phyloP scores from a whole-genome alignment of 805 yeast species.

The Metschnikowia lochheadii region DNA sequence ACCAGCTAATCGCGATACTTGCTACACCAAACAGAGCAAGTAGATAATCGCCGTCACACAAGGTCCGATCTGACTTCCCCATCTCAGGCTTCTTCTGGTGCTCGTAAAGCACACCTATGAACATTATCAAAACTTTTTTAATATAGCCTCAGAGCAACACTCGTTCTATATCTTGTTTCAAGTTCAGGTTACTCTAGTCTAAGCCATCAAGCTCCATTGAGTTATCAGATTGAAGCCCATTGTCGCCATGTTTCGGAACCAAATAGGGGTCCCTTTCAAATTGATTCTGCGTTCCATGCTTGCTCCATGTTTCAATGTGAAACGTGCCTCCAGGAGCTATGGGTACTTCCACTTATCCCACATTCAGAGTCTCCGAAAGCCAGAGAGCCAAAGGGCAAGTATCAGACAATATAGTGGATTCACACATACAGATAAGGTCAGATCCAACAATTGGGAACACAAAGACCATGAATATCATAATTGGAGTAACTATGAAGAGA shows the following conservation, averaged over 20 bases:
- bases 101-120: neutral
- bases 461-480: neutral
- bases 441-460: neutral
- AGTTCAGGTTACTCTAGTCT: neutral
- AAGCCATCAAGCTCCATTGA: neutral
- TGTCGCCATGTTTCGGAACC: neutral
- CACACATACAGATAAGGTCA: neutral
- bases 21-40: conserved; percentile 2
- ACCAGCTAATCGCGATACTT: conserved; percentile 1
- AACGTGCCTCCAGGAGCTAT: neutral
- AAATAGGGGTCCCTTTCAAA: neutral
- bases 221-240: neutral
- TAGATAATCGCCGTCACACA: neutral
- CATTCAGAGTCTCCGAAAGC: neutral
- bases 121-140: neutral
- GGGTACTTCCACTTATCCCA: neutral
- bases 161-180: neutral
- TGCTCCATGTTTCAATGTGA: neutral
- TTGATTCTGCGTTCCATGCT: neutral
- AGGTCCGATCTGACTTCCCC: neutral
- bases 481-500: neutral
- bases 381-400: neutral
- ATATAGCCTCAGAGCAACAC: neutral
- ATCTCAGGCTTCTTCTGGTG: neutral
- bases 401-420: neutral